Evolutionary conservation across 192 early-diverging fungal species (phyloP).

Genomic region (Anaeromyces robustus): DNA sequence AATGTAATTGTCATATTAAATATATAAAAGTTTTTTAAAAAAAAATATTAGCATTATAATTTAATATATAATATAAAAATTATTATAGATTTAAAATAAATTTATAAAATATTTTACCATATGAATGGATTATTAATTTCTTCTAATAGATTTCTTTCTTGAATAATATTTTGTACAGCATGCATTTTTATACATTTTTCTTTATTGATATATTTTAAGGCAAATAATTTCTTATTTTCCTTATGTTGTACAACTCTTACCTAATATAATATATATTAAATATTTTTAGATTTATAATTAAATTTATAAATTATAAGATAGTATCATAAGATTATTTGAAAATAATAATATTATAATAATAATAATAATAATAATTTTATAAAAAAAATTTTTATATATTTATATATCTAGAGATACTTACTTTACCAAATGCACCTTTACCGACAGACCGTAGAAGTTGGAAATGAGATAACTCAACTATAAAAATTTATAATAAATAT

Average conservation of each 20-base stretch:
- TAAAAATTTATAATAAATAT: neutral
- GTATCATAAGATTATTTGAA: no score
- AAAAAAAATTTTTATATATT: neutral
- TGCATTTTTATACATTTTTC: constrained; percentile 70
- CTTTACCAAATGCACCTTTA: constrained; percentile 88
- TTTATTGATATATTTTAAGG: constrained; percentile 96
- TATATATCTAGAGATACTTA: neutral
- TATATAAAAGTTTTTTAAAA: no score
- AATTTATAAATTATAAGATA: no score
- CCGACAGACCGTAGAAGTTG: constrained; percentile 78
- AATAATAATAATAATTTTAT: no score
- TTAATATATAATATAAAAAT: no score
- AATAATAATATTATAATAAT: no score
- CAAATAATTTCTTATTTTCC: constrained; percentile 56
- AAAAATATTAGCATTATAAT: no score
- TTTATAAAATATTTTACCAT: neutral
- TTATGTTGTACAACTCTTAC: constrained; percentile 88
- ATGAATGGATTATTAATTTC: constrained; percentile 69
- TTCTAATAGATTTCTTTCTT: constrained; percentile 77
- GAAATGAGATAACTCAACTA: constrained; percentile 78
- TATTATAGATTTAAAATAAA: no score
- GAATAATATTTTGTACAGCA: constrained; percentile 77
- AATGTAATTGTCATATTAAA: no score
- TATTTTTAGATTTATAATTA: no score
- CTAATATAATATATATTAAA: constrained; percentile 12